Evolutionary conservation across 805 yeast genomes (phyloP).

Genomic region (Pichia kluyveri): DNA sequence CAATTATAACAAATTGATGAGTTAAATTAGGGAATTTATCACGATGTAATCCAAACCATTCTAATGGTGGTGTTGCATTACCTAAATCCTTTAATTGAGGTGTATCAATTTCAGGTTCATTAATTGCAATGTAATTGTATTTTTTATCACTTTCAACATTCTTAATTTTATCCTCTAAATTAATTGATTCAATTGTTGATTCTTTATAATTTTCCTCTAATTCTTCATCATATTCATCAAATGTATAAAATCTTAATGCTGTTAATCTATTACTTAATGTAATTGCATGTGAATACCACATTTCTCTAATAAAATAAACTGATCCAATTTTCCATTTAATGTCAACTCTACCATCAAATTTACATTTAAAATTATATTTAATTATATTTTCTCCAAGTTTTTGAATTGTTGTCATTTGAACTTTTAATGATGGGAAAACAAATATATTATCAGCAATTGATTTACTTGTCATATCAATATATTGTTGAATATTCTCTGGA

Average conservation of each 20-base stretch:
- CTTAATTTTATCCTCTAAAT: slow-evolving; percentile 34
- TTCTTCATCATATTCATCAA: slow-evolving; percentile 27
- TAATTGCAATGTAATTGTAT: slow-evolving; percentile 53
- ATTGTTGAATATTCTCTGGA: slow-evolving; percentile 39
- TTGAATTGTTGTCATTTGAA: slow-evolving; percentile 73
- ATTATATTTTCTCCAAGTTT: slow-evolving; percentile 40
- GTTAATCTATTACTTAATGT: slow-evolving; percentile 58
- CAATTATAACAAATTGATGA: slow-evolving; percentile 68
- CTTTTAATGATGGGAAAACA: slow-evolving; percentile 64
- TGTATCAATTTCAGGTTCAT: slow-evolving; percentile 75
- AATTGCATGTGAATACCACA: slow-evolving; percentile 80
- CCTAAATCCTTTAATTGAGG: slow-evolving; percentile 90
- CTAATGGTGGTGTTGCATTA: slow-evolving; percentile 95
- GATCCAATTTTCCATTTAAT: slow-evolving; percentile 93
- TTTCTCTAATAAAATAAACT: slow-evolving; percentile 79
- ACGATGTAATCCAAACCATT: slow-evolving; percentile 95
- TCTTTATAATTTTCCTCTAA: slow-evolving; percentile 26
- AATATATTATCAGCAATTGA: slow-evolving; percentile 77
- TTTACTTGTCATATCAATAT: slow-evolving; percentile 42
- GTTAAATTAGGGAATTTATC: slow-evolving; percentile 78
- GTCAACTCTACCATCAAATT: slow-evolving; percentile 85
- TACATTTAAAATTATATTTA: slow-evolving; percentile 58
- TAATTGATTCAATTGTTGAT: slow-evolving; percentile 25
- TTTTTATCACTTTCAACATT: slow-evolving; percentile 37
- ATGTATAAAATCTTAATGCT: slow-evolving; percentile 24